Evolutionary conservation across 768 basidiomycete genomes (phyloP), one percentile per base, ranked within the genome.

Genomic region (Gloeopeniophorella convolvens): DNA sequence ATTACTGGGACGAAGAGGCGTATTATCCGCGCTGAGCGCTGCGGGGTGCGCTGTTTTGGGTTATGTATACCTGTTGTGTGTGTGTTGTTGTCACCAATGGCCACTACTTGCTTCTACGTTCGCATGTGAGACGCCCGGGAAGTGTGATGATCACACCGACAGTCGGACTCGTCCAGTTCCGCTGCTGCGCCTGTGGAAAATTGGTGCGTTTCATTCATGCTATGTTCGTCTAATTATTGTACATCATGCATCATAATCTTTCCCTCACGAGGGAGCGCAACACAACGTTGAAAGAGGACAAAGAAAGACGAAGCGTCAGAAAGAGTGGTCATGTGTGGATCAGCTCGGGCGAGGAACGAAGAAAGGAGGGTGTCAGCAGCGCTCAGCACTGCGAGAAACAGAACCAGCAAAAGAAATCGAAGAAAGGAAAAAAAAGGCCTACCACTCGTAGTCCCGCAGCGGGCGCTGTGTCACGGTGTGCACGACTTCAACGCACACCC

Each of bases 1-100:
- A 70, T 28, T 61, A 63, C 28, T 79, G 77, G 77, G 75, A 73
- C 54, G 72, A 75, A 32, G 72, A 77, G 30, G 52, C 62, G 12
- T 77, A 74, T 58, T 79, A 70, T 55, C 68, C 43, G 18, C 34
- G 10, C 28, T 53, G 41, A 53, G 28, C 24, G 34, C 27, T 23
- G n/a, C 11, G 12, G 16, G 20, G 28, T 42, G 9, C 37, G 21
- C 12, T 31, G 24, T 20, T 39, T 21, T 23, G 34, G 43, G 21
- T 36, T 42, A 12, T 27, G 32, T 48, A 16, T 36, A 30, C 35
- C 12, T 42, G n/a, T n/a, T n/a, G n/a, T n/a, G n/a, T 53, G 37
- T 42, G 41, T 43, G 28, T 18, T 24, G 13, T 11, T 27, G 28
- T 33, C 18, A 7, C 11, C 32, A 42, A 42, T 37, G 51, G 43